phyloP scores from a whole-genome alignment of 1,284 basidiomycete species.

The Tilletia horrida region DNA sequence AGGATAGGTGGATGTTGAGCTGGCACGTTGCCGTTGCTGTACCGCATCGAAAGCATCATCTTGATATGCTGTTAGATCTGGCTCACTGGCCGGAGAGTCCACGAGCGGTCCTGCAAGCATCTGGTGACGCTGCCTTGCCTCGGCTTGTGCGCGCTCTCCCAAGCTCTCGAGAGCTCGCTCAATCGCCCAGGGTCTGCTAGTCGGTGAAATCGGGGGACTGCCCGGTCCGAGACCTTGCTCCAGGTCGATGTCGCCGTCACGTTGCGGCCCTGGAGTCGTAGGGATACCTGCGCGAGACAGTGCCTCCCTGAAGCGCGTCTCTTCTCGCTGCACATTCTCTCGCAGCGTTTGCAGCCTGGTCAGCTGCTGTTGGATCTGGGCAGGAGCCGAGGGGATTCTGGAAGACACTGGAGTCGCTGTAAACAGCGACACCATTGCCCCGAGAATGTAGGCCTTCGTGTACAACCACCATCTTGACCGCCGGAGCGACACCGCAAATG shows the following conservation, averaged over 20 bases:
- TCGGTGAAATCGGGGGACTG: background rate
- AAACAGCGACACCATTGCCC: conserved; percentile 47
- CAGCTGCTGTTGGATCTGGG: conserved; percentile 18
- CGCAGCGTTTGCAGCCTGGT: conserved; percentile 22
- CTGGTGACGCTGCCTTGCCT: conserved; percentile 10
- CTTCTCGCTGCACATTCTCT: conserved; percentile 17
- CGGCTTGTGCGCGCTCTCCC: conserved; percentile 14
- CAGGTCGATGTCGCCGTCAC: conserved; percentile 16
- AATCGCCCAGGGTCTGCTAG: conserved; percentile 8
- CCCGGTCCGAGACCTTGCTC: conserved; percentile 17
- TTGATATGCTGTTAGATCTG: background rate
- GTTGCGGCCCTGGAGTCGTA: conserved; percentile 27
- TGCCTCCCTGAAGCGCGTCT: conserved; percentile 13
- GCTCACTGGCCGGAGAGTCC: background rate
- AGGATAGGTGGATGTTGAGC: background rate
- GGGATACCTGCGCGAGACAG: conserved; percentile 24
- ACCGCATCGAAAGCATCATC: conserved; percentile 18
- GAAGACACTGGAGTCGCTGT: conserved; percentile 44
- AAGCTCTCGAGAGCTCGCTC: conserved; percentile 8
- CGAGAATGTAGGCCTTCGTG: conserved; percentile 47
- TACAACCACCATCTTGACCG: conserved; percentile 48
- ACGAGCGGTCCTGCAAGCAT: conserved; percentile 6
- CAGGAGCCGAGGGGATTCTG: conserved; percentile 26
- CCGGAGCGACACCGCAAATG: conserved; percentile 35
- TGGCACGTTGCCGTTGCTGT: conserved; percentile 24